Percentiles rank a stretch among this genome's conserved stretches.
Conservation (phyloP, 345 rosid genomes). For the Acer campestre region DNA sequence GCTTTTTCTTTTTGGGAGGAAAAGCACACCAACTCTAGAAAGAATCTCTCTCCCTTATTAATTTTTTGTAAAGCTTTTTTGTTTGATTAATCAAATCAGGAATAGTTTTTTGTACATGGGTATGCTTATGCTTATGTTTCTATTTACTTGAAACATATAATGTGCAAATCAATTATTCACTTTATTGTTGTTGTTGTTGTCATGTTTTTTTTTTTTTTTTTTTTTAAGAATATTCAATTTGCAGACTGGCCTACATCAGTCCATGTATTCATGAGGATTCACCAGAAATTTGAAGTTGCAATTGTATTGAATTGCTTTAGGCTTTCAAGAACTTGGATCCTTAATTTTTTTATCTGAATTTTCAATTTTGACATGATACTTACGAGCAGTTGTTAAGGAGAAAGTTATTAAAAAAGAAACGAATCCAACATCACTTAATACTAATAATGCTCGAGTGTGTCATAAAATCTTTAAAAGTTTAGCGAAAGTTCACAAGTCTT, state of each 20-base stretch:
- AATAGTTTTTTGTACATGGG: slow-evolving; percentile 9
- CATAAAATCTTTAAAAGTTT: neutral
- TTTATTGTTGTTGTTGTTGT: neutral
- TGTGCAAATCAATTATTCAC: neutral
- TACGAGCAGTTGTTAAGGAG: no score
- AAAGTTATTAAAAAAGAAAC: no score
- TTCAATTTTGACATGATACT: neutral
- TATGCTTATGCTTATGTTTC: neutral
- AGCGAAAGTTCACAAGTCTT: neutral
- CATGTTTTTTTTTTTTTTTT: no score
- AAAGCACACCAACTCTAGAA: slow-evolving; percentile 13
- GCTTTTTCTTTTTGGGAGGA: slow-evolving; percentile 28
- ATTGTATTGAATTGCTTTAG: neutral
- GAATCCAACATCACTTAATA: neutral
- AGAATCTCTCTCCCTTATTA: slow-evolving; percentile 36
- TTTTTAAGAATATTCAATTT: neutral
- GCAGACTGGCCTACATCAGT: neutral
- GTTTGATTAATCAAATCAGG: slow-evolving; percentile 21
- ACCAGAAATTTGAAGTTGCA: neutral
- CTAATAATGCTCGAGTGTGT: no score
- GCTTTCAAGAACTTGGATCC: no score
- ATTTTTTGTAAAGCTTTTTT: slow-evolving; percentile 30
- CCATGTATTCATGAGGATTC: neutral
- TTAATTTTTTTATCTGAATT: no score
- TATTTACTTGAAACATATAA: neutral